Evolutionary conservation across 257 asterid species (phyloP), one percentile per base, ranked within the genome.

Genomic region (Fraxinus excelsior): DNA sequence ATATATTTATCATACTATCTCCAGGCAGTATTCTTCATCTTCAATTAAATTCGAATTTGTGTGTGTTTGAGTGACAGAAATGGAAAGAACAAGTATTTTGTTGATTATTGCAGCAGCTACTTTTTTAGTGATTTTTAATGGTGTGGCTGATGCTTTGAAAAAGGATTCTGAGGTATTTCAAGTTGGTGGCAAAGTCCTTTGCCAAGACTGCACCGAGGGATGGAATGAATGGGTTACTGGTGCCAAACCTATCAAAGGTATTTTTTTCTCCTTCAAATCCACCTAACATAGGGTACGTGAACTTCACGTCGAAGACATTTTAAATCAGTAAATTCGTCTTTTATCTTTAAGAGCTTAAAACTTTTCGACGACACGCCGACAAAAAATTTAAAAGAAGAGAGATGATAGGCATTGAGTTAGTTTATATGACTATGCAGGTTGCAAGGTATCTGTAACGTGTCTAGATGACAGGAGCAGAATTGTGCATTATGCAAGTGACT

Each of bases 141-240:
- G 66, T n/a, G 78, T 60, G 12, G 72, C 66, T 38, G 88, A 79
- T 77, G 71, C 49, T 56, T 76, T 21, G 16, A n/a, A 31, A 8
- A 71, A 26, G 29, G 85, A 66, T 13, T 58, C 73, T 23, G 79
- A 84, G 65, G 82, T 82, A 42, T 87, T 92, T 19, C 96, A 92
- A 35, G 90, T 90, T 25, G 70, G 89, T 73, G 98, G 98, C 34
- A 89, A 83, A 80, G 96, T 92, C 46, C 90, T 88, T 25, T 94
- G 98, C 90, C 98, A 94, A 83, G 93, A 94, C 67, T 92, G 98
- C 83, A 77, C 84, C 28, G 37, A 80, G 64, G 97, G 92, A 37
- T 92, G 91, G 90, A 88, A 86, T 13, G 86, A 90, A 60, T 94
- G 98, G 98, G 89, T 87, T 74, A 79, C 85, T 28, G 97, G 88